Percentiles rank a stretch among this genome's conserved stretches.
These are phyloP conservation scores for Suhomyces ambrosiae DNA, from an alignment of 1,139 yeast species.

Conservation along the genomic window DNA sequence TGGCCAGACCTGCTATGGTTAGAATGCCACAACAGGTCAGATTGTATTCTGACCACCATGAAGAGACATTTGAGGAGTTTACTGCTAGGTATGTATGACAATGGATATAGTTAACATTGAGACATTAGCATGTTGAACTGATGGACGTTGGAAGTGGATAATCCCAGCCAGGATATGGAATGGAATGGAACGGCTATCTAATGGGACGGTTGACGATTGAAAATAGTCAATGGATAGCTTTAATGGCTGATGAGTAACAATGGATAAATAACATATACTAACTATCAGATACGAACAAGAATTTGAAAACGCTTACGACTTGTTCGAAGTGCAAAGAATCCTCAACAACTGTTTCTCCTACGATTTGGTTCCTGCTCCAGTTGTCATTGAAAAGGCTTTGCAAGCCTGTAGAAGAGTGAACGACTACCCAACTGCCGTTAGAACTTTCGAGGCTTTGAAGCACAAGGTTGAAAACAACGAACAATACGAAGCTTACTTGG, in stretches of 20 bases:
- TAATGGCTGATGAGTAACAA: no score
- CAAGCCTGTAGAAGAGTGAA: slow-evolving; percentile 99
- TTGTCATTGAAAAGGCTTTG: slow-evolving; percentile 92
- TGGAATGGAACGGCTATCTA: no score
- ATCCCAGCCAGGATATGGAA: no score
- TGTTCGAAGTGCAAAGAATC: slow-evolving; percentile 87
- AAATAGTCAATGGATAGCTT: no score
- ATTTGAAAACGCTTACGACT: slow-evolving; percentile 96
- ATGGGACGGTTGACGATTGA: no score
- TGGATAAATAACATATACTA: no score
- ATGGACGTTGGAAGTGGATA: no score
- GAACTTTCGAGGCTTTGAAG: slow-evolving; percentile 94
- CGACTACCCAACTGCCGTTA: slow-evolving; percentile 97
- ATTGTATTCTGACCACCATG: slow-evolving; percentile 77
- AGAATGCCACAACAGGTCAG: slow-evolving; percentile 43
- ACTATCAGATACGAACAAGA: slow-evolving; percentile 82
- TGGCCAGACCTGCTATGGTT: slow-evolving; percentile 25
- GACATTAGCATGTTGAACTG: no score
- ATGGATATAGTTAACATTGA: no score
- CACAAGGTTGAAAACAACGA: slow-evolving; percentile 93
- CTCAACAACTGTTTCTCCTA: slow-evolving; percentile 97
- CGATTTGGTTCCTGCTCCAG: slow-evolving; percentile 98
- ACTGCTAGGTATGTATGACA: slow-evolving; percentile 60
- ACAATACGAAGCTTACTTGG: slow-evolving; percentile 94
- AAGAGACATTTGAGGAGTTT: slow-evolving; percentile 94